A percentile compares a stretch with the other conserved stretches of the same genome.
These are phyloP conservation scores for Meyerozyma guilliermondii DNA, from an alignment of 1,139 yeast genomes.

Conservation along the genomic window DNA sequence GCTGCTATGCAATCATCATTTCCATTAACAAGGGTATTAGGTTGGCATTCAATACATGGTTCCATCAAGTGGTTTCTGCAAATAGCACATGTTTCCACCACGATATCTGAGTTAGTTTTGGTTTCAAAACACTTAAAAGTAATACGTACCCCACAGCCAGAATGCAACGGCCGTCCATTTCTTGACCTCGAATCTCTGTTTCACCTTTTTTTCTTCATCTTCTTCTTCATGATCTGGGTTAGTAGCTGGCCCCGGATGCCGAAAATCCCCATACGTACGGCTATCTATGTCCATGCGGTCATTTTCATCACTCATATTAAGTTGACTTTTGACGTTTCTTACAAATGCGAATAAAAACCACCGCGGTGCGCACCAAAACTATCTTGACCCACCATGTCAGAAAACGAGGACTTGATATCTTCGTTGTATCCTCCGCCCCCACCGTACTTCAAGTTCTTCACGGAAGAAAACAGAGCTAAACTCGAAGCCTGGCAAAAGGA, in stretches of 20 bases:
- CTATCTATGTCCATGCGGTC: slow-evolving; percentile 15
- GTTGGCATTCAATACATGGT: slow-evolving; percentile 96
- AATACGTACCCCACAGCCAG: slow-evolving; percentile 91
- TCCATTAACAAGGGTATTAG: slow-evolving; percentile 64
- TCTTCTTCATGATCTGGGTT: slow-evolving; percentile 9
- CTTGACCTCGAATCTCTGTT: slow-evolving; percentile 43
- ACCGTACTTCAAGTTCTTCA: slow-evolving; percentile 63
- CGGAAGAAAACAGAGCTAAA: slow-evolving; percentile 50
- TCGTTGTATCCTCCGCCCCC: slow-evolving; percentile 89
- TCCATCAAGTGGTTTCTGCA: slow-evolving; percentile 99
- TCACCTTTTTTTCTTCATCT: slow-evolving; percentile 15
- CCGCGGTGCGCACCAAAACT: background rate
- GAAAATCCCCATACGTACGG: slow-evolving; percentile 7
- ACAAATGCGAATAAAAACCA: slow-evolving; percentile 1
- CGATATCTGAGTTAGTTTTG: slow-evolving; percentile 51
- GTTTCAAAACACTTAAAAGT: background rate
- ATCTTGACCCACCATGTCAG: slow-evolving; percentile 9
- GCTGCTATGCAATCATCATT: slow-evolving; percentile 89
- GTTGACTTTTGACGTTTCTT: background rate
- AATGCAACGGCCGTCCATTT: slow-evolving; percentile 98
- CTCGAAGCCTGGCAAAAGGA: slow-evolving; percentile 19
- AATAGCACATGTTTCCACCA: slow-evolving; percentile 95
- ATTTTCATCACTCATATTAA: slow-evolving; percentile 2
- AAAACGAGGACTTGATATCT: slow-evolving; percentile 42
- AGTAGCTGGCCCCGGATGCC: background rate